A percentile compares a stretch with the other conserved stretches of the same genome.
phyloP scores from a whole-genome alignment of 2,329 filamentous ascomycete species.

The Clonostachys byssicola region DNA sequence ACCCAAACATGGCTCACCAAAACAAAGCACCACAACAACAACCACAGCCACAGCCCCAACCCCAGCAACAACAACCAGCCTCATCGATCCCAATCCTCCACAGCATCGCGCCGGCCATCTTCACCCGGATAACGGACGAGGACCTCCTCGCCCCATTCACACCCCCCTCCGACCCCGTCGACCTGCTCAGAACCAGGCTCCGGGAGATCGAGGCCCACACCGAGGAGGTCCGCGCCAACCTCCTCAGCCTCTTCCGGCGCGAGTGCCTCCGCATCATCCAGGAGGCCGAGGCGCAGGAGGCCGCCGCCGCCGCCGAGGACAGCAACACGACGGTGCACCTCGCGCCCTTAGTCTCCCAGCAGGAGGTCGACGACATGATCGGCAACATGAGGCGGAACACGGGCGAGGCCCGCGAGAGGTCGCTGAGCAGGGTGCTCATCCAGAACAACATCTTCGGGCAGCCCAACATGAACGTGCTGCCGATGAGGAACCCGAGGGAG shows the following conservation, averaged over 20 bases:
- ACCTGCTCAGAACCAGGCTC: constrained; percentile 12
- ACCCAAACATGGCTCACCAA: neutral
- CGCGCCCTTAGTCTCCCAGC: neutral
- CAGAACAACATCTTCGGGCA: constrained; percentile 16
- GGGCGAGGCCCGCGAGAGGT: neutral
- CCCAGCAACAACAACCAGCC: neutral
- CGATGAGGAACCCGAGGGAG: neutral
- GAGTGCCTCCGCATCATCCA: constrained; percentile 23
- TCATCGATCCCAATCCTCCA: constrained; percentile 10
- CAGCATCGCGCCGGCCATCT: constrained; percentile 21
- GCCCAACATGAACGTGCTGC: too few relatives aligned
- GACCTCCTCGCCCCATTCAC: constrained; percentile 11
- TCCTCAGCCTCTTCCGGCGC: constrained; percentile 17
- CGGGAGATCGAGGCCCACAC: constrained; percentile 15
- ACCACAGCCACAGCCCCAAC: neutral
- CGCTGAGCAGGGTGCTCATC: constrained; percentile 3
- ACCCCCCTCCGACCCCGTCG: constrained; percentile 6
- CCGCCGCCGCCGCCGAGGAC: neutral
- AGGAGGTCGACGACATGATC: constrained; percentile 17
- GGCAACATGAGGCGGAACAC: constrained; percentile 12
- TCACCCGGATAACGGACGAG: constrained; percentile 20
- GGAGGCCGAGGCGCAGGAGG: constrained; percentile 10
- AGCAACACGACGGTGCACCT: neutral
- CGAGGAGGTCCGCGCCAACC: constrained; percentile 19
- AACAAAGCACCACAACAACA: neutral